Percentiles rank a stretch among this genome's conserved stretches.
Conservation (phyloP, 345 rosid genomes). For the Eucalyptus regnans region DNA sequence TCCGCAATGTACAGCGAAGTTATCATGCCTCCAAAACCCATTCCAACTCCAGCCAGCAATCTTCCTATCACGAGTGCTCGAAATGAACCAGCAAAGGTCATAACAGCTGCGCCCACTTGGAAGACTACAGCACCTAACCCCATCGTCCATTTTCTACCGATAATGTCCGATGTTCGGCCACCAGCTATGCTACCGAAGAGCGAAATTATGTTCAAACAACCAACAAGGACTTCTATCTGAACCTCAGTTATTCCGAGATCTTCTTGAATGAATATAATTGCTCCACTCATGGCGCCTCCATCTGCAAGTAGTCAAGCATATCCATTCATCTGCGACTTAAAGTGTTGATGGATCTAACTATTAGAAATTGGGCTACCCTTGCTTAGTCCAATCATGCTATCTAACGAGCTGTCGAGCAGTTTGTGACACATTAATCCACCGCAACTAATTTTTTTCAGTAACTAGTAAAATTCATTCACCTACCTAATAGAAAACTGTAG, state of each 20-base stretch:
- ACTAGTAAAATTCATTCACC: neutral
- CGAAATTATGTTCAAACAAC: slow-evolving; percentile 65
- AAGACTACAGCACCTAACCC: slow-evolving; percentile 73
- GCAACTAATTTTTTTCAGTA: neutral
- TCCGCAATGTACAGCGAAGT: slow-evolving; percentile 82
- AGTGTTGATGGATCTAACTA: neutral
- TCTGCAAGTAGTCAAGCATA: slow-evolving; percentile 29
- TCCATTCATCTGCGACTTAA: accelerated
- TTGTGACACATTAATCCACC: neutral
- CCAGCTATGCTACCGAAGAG: slow-evolving; percentile 83
- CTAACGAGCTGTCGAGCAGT: neutral
- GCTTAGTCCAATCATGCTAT: neutral
- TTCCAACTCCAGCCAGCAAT: slow-evolving; percentile 67
- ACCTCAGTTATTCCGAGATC: slow-evolving; percentile 70
- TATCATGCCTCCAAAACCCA: slow-evolving; percentile 77
- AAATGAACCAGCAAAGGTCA: slow-evolving; percentile 73
- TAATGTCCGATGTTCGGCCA: slow-evolving; percentile 65
- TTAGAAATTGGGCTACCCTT: neutral
- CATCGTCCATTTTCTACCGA: slow-evolving; percentile 95
- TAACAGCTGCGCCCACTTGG: slow-evolving; percentile 57
- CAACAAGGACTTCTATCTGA: slow-evolving; percentile 70
- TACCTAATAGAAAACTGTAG: neutral
- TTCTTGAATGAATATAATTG: slow-evolving; percentile 76
- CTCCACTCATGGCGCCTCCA: slow-evolving; percentile 97
- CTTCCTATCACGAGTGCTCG: slow-evolving; percentile 61